These are phyloP conservation scores for Candida krabiensis DNA, from an alignment of 805 yeast species.

Conservation along the genomic window DNA sequence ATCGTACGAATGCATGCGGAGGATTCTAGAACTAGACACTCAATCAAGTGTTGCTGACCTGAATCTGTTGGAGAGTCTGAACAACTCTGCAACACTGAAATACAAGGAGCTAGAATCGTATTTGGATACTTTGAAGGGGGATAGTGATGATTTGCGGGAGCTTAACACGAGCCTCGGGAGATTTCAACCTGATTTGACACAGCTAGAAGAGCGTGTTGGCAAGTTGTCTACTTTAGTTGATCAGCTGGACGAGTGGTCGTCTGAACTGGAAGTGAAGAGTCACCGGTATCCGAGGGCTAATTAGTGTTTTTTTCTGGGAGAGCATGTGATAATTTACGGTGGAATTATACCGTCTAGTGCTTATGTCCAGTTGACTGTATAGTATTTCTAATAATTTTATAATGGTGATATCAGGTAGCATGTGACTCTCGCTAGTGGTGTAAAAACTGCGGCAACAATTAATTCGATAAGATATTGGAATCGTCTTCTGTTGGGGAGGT, in stretches of 20 bases:
- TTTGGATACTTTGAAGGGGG: slow-evolving; percentile 23
- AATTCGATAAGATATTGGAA: no score
- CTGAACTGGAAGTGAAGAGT: slow-evolving; percentile 50
- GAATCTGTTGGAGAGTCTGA: slow-evolving; percentile 51
- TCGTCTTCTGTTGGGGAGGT: no score
- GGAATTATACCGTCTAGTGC: no score
- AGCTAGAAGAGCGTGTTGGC: slow-evolving; percentile 36
- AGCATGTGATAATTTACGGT: no score
- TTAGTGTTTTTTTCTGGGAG: no score
- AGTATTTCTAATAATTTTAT: no score
- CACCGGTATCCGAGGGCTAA: slow-evolving; percentile 9
- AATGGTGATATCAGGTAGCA: no score
- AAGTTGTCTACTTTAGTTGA: slow-evolving; percentile 45
- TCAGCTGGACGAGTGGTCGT: slow-evolving; percentile 64
- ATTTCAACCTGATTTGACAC: slow-evolving; percentile 20
- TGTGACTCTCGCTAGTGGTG: no score
- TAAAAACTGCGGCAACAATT: no score
- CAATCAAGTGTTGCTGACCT: slow-evolving; percentile 40
- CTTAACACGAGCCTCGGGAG: slow-evolving; percentile 7
- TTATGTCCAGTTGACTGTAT: no score
- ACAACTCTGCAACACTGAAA: slow-evolving; percentile 57
- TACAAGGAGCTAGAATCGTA: slow-evolving; percentile 48
- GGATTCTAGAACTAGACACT: slow-evolving; percentile 34
- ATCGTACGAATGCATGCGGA: slow-evolving; percentile 32
- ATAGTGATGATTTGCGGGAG: slow-evolving; percentile 12